A percentile compares a stretch with the other conserved stretches of the same genome.
Evolutionary conservation across 208 protist genomes (phyloP).

Genomic region (Wallacemonas sp.): DNA sequence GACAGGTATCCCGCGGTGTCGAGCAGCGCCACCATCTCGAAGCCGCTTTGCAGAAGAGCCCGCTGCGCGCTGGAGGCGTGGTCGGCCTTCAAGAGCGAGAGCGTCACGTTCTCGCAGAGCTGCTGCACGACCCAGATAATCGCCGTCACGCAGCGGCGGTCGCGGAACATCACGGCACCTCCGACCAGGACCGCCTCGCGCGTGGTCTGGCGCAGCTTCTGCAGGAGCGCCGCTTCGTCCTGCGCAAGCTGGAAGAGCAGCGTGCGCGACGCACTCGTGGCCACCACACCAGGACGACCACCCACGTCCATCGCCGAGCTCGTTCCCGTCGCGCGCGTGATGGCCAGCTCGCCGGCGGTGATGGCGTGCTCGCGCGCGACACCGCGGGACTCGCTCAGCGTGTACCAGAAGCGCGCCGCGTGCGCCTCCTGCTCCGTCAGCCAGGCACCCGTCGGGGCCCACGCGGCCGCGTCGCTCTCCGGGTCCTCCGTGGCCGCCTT

Average conservation of each 20-base stretch:
- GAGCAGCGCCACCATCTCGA: conserved; percentile 59
- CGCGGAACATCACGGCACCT: conserved; percentile 50
- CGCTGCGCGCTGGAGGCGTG: conserved; percentile 28
- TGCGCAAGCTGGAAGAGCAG: conserved; percentile 66
- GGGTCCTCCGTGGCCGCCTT: not conserved
- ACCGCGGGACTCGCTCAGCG: conserved; percentile 36
- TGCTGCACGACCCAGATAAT: conserved; percentile 50
- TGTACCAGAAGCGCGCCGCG: conserved; percentile 70
- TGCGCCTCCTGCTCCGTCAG: conserved; percentile 38
- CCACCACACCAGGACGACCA: not conserved
- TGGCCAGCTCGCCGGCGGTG: conserved; percentile 43
- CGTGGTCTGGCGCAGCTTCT: conserved; percentile 33
- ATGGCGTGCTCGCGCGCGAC: conserved; percentile 49
- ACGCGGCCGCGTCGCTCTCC: conserved; percentile 1
- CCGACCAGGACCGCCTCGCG: conserved; percentile 43
- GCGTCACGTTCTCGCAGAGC: conserved; percentile 50
- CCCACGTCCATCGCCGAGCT: not conserved
- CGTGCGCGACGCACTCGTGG: conserved; percentile 32
- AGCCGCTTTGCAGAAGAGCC: conserved; percentile 50
- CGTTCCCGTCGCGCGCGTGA: conserved; percentile 26
- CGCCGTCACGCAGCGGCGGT: conserved; percentile 48
- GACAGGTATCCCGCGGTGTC: conserved; percentile 60
- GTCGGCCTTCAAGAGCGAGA: conserved; percentile 44
- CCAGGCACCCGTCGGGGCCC: not conserved
- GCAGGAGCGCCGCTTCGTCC: conserved; percentile 55